Conservation (phyloP, 169 alveolate genomes). For the Plasmodium vivax region DNA sequence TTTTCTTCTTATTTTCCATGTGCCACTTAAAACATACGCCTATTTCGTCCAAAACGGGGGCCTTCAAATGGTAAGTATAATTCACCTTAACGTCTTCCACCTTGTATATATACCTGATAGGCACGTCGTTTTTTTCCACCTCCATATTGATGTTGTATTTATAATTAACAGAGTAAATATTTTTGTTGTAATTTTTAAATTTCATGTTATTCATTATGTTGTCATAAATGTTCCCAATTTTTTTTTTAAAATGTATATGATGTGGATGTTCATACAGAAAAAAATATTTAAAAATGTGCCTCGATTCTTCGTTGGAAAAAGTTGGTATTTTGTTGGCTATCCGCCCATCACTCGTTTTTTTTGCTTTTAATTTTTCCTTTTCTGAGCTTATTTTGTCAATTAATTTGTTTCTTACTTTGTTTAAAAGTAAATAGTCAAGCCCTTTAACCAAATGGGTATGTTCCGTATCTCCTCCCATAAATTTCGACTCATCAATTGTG, state of each 20-base stretch:
- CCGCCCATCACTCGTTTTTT: slow-evolving; percentile 1
- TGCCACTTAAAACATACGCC: slow-evolving; percentile 70
- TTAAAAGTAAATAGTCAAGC: slow-evolving; percentile 81
- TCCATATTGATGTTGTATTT: slow-evolving; percentile 76
- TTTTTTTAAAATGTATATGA: slow-evolving; percentile 76
- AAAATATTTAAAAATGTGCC: slow-evolving; percentile 76
- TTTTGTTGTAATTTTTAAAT: slow-evolving; percentile 56
- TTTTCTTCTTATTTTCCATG: slow-evolving; percentile 59
- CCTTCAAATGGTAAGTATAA: slow-evolving; percentile 6
- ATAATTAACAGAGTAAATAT: slow-evolving; percentile 63
- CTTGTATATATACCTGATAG: slow-evolving; percentile 71
- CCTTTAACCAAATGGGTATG: slow-evolving; percentile 86
- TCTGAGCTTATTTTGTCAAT: slow-evolving; percentile 48
- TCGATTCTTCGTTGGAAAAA: slow-evolving; percentile 75
- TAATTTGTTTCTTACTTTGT: slow-evolving; percentile 80
- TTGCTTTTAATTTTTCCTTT: slow-evolving; percentile 44
- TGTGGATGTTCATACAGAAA: slow-evolving; percentile 81
- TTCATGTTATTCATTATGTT: slow-evolving; percentile 74
- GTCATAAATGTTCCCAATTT: slow-evolving; percentile 69
- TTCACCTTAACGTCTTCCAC: slow-evolving; percentile 41
- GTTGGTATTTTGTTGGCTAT: slow-evolving; percentile 4
- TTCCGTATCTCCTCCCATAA: slow-evolving; percentile 86
- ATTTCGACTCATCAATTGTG: slow-evolving; percentile 73
- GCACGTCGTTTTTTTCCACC: slow-evolving; percentile 78
- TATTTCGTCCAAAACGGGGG: slow-evolving; percentile 23